Conservation (phyloP, 148 eudicot genomes). For the Persicaria tinctoria region DNA sequence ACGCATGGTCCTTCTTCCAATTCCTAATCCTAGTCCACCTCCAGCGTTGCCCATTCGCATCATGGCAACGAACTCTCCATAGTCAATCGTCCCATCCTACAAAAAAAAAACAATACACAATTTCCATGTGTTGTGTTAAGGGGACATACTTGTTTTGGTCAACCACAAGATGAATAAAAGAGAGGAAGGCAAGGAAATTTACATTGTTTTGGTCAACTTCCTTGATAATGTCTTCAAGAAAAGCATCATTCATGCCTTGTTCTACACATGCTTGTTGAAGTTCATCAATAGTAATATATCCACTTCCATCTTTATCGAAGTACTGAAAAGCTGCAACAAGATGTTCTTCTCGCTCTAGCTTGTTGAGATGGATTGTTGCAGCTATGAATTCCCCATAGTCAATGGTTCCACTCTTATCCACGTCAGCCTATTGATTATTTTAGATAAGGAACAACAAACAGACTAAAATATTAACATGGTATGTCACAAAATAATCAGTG, state of each 20-base stretch:
- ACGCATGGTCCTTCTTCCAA: conserved; percentile 71
- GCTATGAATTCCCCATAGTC: conserved; percentile 96
- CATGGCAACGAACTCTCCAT: conserved; percentile 74
- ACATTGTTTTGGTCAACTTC: conserved; percentile 94
- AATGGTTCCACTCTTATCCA: conserved; percentile 86
- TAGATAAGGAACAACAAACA: neutral
- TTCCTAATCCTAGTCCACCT: conserved; percentile 11
- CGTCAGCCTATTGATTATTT: conserved; percentile 63
- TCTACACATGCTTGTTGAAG: conserved; percentile 86
- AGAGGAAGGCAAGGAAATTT: conserved; percentile 15
- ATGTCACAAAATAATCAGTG: neutral
- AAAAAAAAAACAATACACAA: neutral
- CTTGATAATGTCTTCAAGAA: conserved; percentile 72
- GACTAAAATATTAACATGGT: neutral
- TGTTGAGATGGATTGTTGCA: conserved; percentile 89
- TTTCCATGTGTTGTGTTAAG: neutral
- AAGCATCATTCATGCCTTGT: conserved; percentile 68
- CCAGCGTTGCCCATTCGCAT: conserved; percentile 66
- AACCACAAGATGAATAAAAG: neutral
- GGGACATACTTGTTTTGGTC: neutral
- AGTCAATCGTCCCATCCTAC: conserved; percentile 68
- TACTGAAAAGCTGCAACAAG: conserved; percentile 87
- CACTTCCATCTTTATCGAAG: conserved; percentile 96
- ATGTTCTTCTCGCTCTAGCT: conserved; percentile 91
- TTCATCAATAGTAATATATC: conserved; percentile 87